Conservation (phyloP, 306 rosid species). For the Cicer cuneatum region DNA sequence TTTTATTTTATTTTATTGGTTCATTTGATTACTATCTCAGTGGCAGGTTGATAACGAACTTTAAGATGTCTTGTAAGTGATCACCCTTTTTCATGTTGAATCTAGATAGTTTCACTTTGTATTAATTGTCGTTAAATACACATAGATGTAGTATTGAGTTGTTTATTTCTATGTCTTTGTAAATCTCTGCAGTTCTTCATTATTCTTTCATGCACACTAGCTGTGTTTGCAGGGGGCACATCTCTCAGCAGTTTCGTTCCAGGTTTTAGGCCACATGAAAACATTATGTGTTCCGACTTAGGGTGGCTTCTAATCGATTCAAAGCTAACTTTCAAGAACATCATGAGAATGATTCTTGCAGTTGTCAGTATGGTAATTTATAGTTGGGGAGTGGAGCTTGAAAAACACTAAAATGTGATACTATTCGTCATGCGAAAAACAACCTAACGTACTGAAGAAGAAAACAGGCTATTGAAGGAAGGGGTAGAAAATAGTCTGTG, state of each 20-base stretch:
- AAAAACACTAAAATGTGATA: slow-evolving; percentile 57
- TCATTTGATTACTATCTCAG: slow-evolving; percentile 82
- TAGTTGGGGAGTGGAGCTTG: slow-evolving; percentile 92
- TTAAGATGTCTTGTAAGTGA: slow-evolving; percentile 78
- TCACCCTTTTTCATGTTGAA: slow-evolving; percentile 16
- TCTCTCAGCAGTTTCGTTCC: slow-evolving; percentile 93
- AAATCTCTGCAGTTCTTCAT: slow-evolving; percentile 69
- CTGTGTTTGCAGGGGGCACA: slow-evolving; percentile 94
- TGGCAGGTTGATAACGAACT: slow-evolving; percentile 69
- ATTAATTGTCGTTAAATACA: slow-evolving; percentile 17
- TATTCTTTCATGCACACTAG: slow-evolving; percentile 79
- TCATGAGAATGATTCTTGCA: slow-evolving; percentile 85
- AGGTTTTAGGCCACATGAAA: slow-evolving; percentile 97
- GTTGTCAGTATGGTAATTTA: slow-evolving; percentile 86
- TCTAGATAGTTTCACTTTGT: slow-evolving; percentile 26
- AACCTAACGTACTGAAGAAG: slow-evolving; percentile 93
- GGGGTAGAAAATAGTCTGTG: slow-evolving; percentile 1
- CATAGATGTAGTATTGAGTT: not conserved
- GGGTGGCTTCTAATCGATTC: slow-evolving; percentile 95
- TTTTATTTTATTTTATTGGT: slow-evolving; percentile 58
- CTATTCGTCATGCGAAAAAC: slow-evolving; percentile 56
- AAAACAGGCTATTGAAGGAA: slow-evolving; percentile 44
- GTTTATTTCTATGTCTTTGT: not conserved
- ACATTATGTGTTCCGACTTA: slow-evolving; percentile 88
- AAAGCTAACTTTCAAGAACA: slow-evolving; percentile 78